Conservation (phyloP, 345 rosid genomes). For the Capsella bursapastoris region DNA sequence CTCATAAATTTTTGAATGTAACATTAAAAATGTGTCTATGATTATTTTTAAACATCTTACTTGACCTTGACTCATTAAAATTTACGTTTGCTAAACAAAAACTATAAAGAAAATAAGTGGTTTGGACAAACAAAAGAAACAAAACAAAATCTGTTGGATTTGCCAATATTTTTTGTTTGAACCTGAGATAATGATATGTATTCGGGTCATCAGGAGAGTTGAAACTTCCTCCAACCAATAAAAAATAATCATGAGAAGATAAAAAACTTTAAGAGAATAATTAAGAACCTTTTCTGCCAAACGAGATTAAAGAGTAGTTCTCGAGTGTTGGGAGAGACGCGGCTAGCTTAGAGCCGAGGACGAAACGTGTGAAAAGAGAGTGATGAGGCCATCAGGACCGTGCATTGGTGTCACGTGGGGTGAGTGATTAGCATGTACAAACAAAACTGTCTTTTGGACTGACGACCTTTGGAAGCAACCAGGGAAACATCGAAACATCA, state of each 20-base stretch:
- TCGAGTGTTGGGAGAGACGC: constrained; percentile 15
- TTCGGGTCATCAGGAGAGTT: background rate
- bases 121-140: background rate
- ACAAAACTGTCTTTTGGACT: constrained; percentile 63
- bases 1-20: too few species aligned
- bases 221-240: background rate
- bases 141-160: too few species aligned
- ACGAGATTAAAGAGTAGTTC: too few species aligned
- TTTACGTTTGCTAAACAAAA: too few species aligned
- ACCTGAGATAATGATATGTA: background rate
- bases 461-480: constrained; percentile 51
- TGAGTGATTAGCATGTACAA: constrained; percentile 42
- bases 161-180: too few species aligned
- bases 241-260: background rate
- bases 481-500: constrained; percentile 39
- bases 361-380: constrained; percentile 30
- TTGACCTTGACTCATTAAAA: too few species aligned
- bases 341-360: constrained; percentile 24
- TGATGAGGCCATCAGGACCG: constrained; percentile 27
- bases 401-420: constrained; percentile 59
- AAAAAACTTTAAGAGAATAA: too few species aligned
- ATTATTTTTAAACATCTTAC: background rate
- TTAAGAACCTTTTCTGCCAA: too few species aligned
- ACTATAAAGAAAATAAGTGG: background rate
- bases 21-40: too few species aligned